These are phyloP conservation scores for Pythium coloratum DNA, from an alignment of 352 stramenopile species.

Conservation along the genomic window DNA sequence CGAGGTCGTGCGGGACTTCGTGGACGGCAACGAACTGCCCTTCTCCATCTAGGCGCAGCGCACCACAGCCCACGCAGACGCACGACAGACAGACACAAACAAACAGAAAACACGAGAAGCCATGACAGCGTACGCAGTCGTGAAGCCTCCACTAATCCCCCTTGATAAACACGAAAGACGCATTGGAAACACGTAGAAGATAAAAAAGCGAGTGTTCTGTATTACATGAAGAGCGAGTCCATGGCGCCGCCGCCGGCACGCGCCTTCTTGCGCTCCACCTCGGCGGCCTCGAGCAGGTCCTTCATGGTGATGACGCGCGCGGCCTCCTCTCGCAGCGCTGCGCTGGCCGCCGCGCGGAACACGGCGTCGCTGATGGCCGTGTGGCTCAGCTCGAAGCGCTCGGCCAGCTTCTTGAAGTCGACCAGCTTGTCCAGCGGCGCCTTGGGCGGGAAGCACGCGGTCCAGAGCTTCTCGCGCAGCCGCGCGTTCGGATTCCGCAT, in stretches of 20 bases:
- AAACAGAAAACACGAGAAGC: no score
- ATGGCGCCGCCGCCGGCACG: constrained; percentile 59
- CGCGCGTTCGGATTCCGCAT: constrained; percentile 76
- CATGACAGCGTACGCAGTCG: no score
- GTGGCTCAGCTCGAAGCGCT: constrained; percentile 76
- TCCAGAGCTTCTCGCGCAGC: constrained; percentile 74
- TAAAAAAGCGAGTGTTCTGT: not conserved
- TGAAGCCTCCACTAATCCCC: no score
- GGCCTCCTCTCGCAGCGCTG: constrained; percentile 59
- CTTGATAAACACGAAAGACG: not conserved
- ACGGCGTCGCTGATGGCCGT: constrained; percentile 81
- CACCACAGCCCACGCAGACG: not conserved
- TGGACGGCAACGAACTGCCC: constrained; percentile 89
- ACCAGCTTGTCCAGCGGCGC: constrained; percentile 60
- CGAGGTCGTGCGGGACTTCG: constrained; percentile 92
- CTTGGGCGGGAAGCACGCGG: constrained; percentile 69
- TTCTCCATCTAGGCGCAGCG: constrained; percentile 70
- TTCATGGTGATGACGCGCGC: constrained; percentile 78
- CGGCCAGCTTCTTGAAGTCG: constrained; percentile 69
- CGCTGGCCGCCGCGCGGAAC: constrained; percentile 75
- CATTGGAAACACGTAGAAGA: not conserved
- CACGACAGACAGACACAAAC: not conserved
- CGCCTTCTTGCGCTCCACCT: constrained; percentile 74
- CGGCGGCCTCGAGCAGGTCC: constrained; percentile 67
- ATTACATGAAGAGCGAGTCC: constrained; percentile 83